phyloP scores from a whole-genome alignment of 768 basidiomycete species.

The Cubamyces lactineus region DNA sequence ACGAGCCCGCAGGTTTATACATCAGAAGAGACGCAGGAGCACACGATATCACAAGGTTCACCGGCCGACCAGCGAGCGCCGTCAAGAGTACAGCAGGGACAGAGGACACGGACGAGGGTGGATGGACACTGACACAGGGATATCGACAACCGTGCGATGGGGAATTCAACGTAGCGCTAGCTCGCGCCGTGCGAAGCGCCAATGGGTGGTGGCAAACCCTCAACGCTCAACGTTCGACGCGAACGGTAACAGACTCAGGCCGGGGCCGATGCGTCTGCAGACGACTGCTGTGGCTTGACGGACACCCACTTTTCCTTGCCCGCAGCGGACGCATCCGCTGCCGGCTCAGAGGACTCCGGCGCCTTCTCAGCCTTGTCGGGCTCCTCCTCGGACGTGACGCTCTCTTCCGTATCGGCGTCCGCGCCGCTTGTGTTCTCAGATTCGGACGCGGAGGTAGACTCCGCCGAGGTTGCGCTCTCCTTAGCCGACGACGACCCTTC shows the following conservation, averaged over 20 bases:
- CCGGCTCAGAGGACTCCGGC: conserved; percentile 9
- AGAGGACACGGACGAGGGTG: conserved; percentile 5
- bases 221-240: too few relatives aligned
- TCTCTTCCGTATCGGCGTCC: conserved; percentile 79
- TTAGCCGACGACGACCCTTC: conserved; percentile 25
- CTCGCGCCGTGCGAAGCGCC: neutral
- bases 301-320: conserved; percentile 76
- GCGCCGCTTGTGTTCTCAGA: conserved; percentile 58
- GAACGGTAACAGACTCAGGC: too few relatives aligned
- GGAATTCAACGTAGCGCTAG: too few relatives aligned
- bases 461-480: conserved; percentile 24
- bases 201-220: neutral
- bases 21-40: neutral
- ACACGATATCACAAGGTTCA: conserved; percentile 9
- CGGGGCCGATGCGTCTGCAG: neutral
- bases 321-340: conserved; percentile 32
- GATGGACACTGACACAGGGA: neutral
- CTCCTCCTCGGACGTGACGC: conserved; percentile 74
- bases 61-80: conserved; percentile 17
- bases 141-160: neutral
- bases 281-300: conserved; percentile 54
- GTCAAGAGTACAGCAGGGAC: conserved; percentile 16
- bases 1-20: conserved; percentile 4
- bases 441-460: conserved; percentile 35
- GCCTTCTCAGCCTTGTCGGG: conserved; percentile 42